phyloP scores from a whole-genome alignment of 2,329 filamentous ascomycete species.

The Aspergillus fumigatus region DNA sequence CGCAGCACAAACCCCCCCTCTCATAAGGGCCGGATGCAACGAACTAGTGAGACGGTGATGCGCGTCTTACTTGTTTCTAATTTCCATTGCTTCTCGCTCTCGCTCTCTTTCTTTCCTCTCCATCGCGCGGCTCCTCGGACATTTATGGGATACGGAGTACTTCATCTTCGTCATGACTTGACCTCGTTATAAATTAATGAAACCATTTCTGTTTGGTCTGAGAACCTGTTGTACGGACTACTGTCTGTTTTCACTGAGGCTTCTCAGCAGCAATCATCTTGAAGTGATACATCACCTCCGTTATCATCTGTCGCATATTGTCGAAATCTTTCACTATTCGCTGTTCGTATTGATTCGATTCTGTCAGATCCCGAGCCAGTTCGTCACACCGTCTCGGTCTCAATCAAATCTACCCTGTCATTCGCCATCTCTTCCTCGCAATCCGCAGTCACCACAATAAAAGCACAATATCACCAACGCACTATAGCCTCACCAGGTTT shows the following conservation, averaged over 20 bases:
- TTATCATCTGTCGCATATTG: background rate
- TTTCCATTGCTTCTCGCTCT: background rate
- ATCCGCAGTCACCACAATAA: background rate
- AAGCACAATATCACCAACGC: background rate
- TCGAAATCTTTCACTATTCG: background rate
- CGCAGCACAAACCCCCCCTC: background rate
- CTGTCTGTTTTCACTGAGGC: background rate
- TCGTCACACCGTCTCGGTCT: background rate
- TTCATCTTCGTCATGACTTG: background rate
- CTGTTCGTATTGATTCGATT: background rate
- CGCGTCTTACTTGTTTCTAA: background rate
- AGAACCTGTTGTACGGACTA: background rate
- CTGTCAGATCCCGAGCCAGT: background rate
- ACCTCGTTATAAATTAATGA: background rate
- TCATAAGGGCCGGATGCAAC: background rate
- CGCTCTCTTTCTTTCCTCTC: background rate
- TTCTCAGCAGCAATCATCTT: background rate
- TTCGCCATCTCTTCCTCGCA: background rate
- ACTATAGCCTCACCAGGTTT: conserved; percentile 6
- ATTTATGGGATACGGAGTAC: background rate
- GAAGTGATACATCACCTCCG: background rate
- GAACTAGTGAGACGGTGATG: background rate
- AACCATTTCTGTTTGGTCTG: background rate
- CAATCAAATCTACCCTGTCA: background rate
- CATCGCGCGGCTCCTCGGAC: background rate